Evolutionary conservation across 768 basidiomycete genomes (phyloP).

Genomic region (Tulasnella sp.): DNA sequence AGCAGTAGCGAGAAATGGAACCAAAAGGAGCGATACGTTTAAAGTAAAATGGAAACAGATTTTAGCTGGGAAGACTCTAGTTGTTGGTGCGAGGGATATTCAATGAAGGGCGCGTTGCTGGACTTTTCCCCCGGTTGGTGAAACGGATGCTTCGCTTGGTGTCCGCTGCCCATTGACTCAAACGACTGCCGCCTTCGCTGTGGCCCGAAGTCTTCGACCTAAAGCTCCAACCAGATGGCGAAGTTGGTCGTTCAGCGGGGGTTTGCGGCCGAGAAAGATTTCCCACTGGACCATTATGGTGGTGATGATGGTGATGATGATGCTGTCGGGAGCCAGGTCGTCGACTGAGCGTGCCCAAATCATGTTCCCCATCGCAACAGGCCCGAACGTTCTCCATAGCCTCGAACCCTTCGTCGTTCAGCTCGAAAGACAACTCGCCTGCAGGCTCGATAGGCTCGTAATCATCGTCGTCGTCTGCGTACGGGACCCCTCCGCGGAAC

Average conservation of each 20-base stretch:
- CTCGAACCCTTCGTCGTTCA: slow-evolving; percentile 75
- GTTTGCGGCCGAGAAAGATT: slow-evolving; percentile 6
- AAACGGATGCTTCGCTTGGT: slow-evolving; percentile 18
- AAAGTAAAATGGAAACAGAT: not conserved
- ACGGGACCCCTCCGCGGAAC: slow-evolving; percentile 29
- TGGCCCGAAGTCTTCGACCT: slow-evolving; percentile 10
- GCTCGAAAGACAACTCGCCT: slow-evolving; percentile 72
- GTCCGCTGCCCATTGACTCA: slow-evolving; percentile 15
- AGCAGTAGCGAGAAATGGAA: not conserved
- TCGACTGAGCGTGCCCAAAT: slow-evolving; percentile 52
- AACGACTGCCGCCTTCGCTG: slow-evolving; percentile 14
- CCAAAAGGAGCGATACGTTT: not conserved
- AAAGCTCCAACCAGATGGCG: slow-evolving; percentile 18
- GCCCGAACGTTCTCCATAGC: slow-evolving; percentile 92
- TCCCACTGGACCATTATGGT: not conserved
- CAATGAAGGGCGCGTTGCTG: slow-evolving; percentile 1
- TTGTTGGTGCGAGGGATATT: not conserved
- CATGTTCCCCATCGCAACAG: slow-evolving; percentile 82
- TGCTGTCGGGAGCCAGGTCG: slow-evolving; percentile 36
- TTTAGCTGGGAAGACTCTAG: not conserved
- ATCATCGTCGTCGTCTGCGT: slow-evolving; percentile 27
- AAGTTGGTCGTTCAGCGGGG: slow-evolving; percentile 16
- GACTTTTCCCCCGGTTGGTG: slow-evolving; percentile 16
- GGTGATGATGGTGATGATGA: slow-evolving; percentile 45
- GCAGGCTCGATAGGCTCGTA: slow-evolving; percentile 37